Evolutionary conservation across 2,329 filamentous ascomycete genomes (phyloP).

Genomic region (Aspergillus awamori): DNA sequence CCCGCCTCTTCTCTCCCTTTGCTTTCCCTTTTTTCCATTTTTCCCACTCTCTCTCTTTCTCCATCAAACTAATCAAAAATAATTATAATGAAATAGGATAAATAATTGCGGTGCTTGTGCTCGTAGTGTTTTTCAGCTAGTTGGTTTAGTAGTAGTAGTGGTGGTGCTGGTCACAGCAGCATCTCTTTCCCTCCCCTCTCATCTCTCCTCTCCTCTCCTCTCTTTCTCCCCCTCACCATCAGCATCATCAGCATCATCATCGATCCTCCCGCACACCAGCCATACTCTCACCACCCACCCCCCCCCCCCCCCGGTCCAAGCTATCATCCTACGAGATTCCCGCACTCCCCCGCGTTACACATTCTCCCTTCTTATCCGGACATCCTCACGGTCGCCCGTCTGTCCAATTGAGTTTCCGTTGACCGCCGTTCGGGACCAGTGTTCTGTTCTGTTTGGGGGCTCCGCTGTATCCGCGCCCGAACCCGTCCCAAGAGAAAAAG

Average conservation of each 20-base stretch:
- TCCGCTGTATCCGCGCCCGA: conserved; percentile 23
- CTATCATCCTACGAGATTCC: conserved; percentile 8
- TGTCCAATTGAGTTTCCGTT: conserved; percentile 19
- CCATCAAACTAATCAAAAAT: neutral
- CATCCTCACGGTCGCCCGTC: neutral
- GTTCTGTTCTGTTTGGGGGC: conserved; percentile 1
- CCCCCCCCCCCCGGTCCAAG: neutral
- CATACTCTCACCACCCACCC: neutral
- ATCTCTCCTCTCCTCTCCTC: neutral
- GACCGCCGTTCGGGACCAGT: conserved; percentile 8
- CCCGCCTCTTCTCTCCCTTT: conserved; percentile 9
- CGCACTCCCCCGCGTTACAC: neutral
- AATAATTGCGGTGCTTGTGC: too few relatives aligned
- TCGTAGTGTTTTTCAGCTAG: neutral
- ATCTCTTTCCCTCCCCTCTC: neutral
- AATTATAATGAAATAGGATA: neutral
- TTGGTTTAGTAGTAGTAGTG: neutral
- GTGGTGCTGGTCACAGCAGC: neutral
- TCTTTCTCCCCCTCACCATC: neutral
- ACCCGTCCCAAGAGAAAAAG: conserved; percentile 11
- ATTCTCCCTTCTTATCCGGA: neutral
- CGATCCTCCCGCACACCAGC: neutral
- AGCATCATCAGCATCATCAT: neutral
- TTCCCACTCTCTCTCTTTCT: neutral
- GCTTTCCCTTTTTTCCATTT: conserved; percentile 6